These are phyloP conservation scores for Ogataea methylovora DNA, from an alignment of 805 yeast genomes.

Conservation along the genomic window DNA sequence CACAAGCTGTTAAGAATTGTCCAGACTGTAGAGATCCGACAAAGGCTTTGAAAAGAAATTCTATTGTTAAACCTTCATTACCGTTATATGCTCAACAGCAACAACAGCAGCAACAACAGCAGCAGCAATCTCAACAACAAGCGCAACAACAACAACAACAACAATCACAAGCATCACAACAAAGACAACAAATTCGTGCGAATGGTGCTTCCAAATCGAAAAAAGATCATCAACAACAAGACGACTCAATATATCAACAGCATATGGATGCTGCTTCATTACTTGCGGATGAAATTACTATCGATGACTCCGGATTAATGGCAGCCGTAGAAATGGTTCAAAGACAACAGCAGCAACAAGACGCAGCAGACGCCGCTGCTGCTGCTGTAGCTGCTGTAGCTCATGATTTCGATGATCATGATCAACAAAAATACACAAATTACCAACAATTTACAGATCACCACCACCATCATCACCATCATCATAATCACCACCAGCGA, in stretches of 20 bases:
- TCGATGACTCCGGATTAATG: conserved; percentile 30
- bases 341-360: conserved; percentile 9
- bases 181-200: neutral
- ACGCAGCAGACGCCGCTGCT: conserved; percentile 1
- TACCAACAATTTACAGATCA: conserved; percentile 2
- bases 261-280: conserved; percentile 1
- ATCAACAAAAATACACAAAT: conserved; percentile 2
- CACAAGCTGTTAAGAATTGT: conserved; percentile 70
- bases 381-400: conserved; percentile 1
- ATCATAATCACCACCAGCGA: neutral
- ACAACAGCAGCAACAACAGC: conserved; percentile 2
- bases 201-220: too few species aligned
- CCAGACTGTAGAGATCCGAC: conserved; percentile 55
- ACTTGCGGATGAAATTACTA: conserved; percentile 30
- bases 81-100: neutral
- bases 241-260: neutral
- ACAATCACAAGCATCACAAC: neutral
- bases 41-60: conserved; percentile 10
- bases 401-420: conserved; percentile 6
- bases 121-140: neutral
- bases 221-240: neutral
- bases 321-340: conserved; percentile 60
- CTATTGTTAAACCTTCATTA: conserved; percentile 3
- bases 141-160: neutral
- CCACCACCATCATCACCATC: neutral